Percentiles rank a stretch among this genome's conserved stretches.
Evolutionary conservation across 2,329 filamentous ascomycete genomes (phyloP).

Genomic region (Nothomitra cinnamomea): DNA sequence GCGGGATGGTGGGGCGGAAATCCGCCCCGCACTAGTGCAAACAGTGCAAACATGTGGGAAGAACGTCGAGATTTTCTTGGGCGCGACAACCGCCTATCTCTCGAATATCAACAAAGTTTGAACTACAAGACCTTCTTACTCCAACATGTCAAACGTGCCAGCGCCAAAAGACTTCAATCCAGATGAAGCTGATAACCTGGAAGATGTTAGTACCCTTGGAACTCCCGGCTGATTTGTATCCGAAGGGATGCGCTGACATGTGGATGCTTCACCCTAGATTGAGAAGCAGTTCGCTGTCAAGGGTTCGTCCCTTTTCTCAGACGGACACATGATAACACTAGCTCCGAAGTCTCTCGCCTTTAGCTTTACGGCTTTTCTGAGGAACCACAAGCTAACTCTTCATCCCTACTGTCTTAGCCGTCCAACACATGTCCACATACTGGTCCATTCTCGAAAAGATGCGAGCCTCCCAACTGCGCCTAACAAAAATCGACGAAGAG

Average conservation of each 20-base stretch:
- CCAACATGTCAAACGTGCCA: background rate
- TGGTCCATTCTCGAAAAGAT: conserved; percentile 89
- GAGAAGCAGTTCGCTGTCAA: conserved; percentile 99
- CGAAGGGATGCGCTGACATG: conserved; percentile 5
- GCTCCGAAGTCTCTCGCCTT: no score
- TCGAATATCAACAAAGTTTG: no score
- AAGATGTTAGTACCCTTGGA: conserved; percentile 36
- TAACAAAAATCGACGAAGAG: conserved; percentile 90
- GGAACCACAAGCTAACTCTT: conserved; percentile 2
- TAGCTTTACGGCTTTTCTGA: no score
- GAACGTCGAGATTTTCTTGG: background rate
- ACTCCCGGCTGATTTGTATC: conserved; percentile 4
- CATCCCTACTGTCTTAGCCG: conserved; percentile 23
- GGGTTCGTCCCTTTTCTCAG: conserved; percentile 44
- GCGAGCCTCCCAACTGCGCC: conserved; percentile 69
- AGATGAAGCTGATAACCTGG: conserved; percentile 51
- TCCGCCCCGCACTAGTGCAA: no score
- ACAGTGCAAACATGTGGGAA: no score
- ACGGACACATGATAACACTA: no score
- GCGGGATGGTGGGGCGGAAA: background rate
- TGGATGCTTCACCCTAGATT: conserved; percentile 41
- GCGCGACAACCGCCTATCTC: background rate
- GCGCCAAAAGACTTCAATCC: conserved; percentile 27
- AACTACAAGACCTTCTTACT: no score
- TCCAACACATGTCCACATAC: conserved; percentile 94